phyloP scores from a whole-genome alignment of 208 protist genomes.

The Wallacemonas sp. region DNA sequence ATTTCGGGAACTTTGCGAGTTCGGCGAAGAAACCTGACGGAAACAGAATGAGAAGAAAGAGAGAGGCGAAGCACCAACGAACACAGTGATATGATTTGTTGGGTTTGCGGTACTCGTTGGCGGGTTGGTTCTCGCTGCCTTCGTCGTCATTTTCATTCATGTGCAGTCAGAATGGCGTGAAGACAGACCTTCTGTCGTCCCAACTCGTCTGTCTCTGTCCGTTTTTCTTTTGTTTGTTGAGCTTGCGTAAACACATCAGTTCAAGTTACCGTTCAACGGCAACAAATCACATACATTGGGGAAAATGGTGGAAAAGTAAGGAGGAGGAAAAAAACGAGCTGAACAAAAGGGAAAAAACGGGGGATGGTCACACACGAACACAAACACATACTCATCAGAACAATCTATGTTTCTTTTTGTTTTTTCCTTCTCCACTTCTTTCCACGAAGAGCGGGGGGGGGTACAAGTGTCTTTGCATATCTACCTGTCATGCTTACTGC shows the following conservation, averaged over 20 bases:
- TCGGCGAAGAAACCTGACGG: neutral
- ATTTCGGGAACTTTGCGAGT: too few species aligned
- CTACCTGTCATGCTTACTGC: slow-evolving; percentile 33
- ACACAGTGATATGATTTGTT: neutral
- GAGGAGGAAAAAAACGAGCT: neutral
- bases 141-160: too few species aligned
- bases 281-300: neutral
- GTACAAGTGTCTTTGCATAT: too few species aligned
- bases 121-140: too few species aligned
- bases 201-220: neutral
- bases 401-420: slow-evolving; percentile 10
- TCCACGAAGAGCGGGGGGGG: too few species aligned
- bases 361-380: neutral
- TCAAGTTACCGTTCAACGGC: neutral
- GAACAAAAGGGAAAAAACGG: slow-evolving; percentile 7
- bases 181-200: too few species aligned
- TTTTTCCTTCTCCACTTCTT: slow-evolving; percentile 2
- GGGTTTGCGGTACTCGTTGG: too few species aligned
- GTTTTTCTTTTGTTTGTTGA: neutral
- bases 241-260: slow-evolving; percentile 1
- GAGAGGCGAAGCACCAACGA: neutral
- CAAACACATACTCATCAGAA: neutral
- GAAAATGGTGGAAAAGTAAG: neutral
- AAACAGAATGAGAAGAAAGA: neutral
- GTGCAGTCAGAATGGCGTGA: too few species aligned